phyloP scores from a whole-genome alignment of 352 stramenopile species.

The Pythium scleroteichum region DNA sequence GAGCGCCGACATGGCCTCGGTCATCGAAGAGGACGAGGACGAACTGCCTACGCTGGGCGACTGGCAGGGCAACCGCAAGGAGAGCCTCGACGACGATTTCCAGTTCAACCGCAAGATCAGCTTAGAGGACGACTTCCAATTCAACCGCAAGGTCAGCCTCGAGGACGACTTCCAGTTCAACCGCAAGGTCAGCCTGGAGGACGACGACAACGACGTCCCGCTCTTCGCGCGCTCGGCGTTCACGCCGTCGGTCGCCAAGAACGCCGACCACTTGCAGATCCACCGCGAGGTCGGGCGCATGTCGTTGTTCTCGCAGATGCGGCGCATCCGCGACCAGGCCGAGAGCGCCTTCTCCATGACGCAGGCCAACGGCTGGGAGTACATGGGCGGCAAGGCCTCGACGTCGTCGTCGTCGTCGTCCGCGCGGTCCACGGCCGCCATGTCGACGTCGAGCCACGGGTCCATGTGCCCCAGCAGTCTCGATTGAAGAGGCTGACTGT shows the following conservation, averaged over 20 bases:
- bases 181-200: slow-evolving; percentile 22
- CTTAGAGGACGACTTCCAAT: slow-evolving; percentile 9
- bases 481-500: background rate
- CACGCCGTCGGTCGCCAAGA: slow-evolving; percentile 20
- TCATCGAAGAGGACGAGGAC: slow-evolving; percentile 25
- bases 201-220: background rate
- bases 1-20: slow-evolving; percentile 18
- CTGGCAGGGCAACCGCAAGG: slow-evolving; percentile 17
- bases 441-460: slow-evolving; percentile 21
- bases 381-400: slow-evolving; percentile 16
- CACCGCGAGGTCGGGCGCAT: slow-evolving; percentile 20
- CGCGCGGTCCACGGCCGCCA: slow-evolving; percentile 12
- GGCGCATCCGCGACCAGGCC: slow-evolving; percentile 19
- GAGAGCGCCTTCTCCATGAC: slow-evolving; percentile 26
- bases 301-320: slow-evolving; percentile 30
- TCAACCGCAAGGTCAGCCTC: slow-evolving; percentile 24
- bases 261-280: slow-evolving; percentile 15
- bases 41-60: slow-evolving; percentile 25
- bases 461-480: slow-evolving; percentile 16
- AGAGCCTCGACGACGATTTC: slow-evolving; percentile 15
- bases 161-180: slow-evolving; percentile 20
- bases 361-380: slow-evolving; percentile 24
- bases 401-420: slow-evolving; percentile 18
- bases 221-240: slow-evolving; percentile 16
- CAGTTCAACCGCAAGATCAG: slow-evolving; percentile 22